A percentile compares a stretch with the other conserved stretches of the same genome.
These are phyloP conservation scores for Plasmodium falciparum DNA, from an alignment of 169 alveolate genomes.

Conservation along the genomic window DNA sequence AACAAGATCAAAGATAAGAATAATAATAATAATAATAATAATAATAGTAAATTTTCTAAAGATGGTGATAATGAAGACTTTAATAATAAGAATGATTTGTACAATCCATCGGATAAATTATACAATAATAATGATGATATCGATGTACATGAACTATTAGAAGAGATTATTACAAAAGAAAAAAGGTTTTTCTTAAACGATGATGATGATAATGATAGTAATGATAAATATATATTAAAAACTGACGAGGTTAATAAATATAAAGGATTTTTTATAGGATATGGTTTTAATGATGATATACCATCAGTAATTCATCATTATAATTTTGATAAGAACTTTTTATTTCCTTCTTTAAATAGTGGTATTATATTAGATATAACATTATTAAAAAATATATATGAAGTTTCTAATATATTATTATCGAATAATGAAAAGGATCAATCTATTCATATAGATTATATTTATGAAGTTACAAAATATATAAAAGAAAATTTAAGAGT, in stretches of 20 bases:
- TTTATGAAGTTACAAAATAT: conserved; percentile 21
- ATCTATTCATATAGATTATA: conserved; percentile 11
- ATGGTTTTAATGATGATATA: conserved; percentile 5
- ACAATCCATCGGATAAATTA: no score
- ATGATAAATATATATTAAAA: conserved; percentile 20
- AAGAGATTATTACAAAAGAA: conserved; percentile 2
- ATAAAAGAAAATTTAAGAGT: conserved; percentile 19
- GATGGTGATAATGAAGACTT: neutral
- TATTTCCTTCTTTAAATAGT: conserved; percentile 31
- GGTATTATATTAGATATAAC: conserved; percentile 32
- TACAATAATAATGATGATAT: neutral
- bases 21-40: neutral
- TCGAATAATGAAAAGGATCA: neutral
- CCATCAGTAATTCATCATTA: neutral
- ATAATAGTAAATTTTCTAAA: neutral
- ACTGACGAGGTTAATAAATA: neutral
- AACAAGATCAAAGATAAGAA: neutral
- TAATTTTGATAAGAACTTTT: neutral
- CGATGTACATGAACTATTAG: neutral
- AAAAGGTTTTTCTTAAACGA: conserved; percentile 7
- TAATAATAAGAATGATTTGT: no score
- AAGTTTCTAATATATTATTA: neutral
- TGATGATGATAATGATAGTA: conserved; percentile 5
- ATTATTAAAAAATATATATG: conserved; percentile 29
- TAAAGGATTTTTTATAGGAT: conserved; percentile 29